Base-by-base conservation (phyloP, 2,329 filamentous ascomycete genomes). In the Cadophora sp. region DNA sequence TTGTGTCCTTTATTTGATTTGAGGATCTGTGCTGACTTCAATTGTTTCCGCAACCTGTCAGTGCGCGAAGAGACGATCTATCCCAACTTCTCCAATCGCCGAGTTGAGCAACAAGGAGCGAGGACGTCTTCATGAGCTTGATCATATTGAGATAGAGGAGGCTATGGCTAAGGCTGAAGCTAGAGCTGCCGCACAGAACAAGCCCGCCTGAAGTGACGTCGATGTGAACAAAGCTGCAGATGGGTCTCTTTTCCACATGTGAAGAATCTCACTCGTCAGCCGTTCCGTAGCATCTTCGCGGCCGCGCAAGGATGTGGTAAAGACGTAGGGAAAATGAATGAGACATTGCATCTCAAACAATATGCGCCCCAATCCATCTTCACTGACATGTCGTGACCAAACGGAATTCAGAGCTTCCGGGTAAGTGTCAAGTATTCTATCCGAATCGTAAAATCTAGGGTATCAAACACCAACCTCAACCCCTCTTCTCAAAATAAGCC, bases 401-500 rank as follows among this genome's bases (percentile, higher is more conserved):
- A n/a, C n/a, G n/a, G n/a, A n/a, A n/a, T n/a, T n/a, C n/a, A n/a
- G n/a, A n/a, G n/a, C n/a, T n/a, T n/a, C n/a, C n/a, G n/a, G n/a
- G n/a, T n/a, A n/a, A n/a, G n/a, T n/a, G n/a, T n/a, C n/a, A 8
- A 5, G 19, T 14, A 3, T 19, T 56, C 4, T 31, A 31, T n/a
- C 19, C 9, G 26, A 56, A 8, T 4, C 26, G 3, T 31, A 56
- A 19, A 56, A 9, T 56, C 51, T 56, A 46, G 40, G 58, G 58
- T 60, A 46, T 43, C 24, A 60, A 29, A 46, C 7, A 40, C 6
- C 11, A 31, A 27, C 19, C 14, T 62, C 60, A 62, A 37, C 8
- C 24, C 29, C 24, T 51, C 43, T 11, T 16, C 16, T 51, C 60
- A 51, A 62, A 65, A 43, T 48, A 62, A n/a, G 19, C 56, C 40